Evolutionary conservation across 805 yeast species (phyloP), one percentile per base, ranked within the genome.

Genomic region (Ogataea minuta): DNA sequence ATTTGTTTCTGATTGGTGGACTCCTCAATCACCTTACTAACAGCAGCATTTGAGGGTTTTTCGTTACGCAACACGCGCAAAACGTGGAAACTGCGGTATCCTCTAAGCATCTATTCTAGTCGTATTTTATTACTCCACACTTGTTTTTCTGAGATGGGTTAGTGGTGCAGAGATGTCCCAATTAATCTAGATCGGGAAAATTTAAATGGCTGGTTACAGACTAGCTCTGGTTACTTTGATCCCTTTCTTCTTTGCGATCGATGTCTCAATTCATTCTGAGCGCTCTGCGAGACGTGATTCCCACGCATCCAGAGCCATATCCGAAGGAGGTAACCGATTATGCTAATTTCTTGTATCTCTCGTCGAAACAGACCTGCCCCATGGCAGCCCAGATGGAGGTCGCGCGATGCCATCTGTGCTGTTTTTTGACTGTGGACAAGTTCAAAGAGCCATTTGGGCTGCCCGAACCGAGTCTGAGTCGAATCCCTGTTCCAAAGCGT

Each of bases 361-460:
- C 82, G 14, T 65, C 82, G n/a, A 75, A 68, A 40, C 69, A 72
- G 31, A 73, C 74, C 43, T 56, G 62, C 23, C 53, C 54, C 1
- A 56, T 83, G 15, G 70, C 76, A 10, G 69, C 70, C 17, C 68
- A 68, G 27, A 75, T 77, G 36, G 90, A 84, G 46, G 64, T 74
- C 2, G 88, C 87, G 2, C 64, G 91, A 38, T 71, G 71, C 39
- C 90, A 84, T 55, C 56, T 84, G 9, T 79, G 88, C 56, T 84
- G 88, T 4, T 76, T 64, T 45, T 55, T 82, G 16, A 81, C 85
- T 0, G 72, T 74, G 10, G 79, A 77, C 41, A 68, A 68, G 45
- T 68, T 74, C 29, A 62, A 63, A 9, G 60, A 64, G 9, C 60
- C 60, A 24, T 62, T 74, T 29, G 59, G 68, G 3, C 63, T 78